Percentiles rank a stretch among this genome's conserved stretches.
phyloP scores from a whole-genome alignment of 352 stramenopile species.

The Phytophthora sojae region DNA sequence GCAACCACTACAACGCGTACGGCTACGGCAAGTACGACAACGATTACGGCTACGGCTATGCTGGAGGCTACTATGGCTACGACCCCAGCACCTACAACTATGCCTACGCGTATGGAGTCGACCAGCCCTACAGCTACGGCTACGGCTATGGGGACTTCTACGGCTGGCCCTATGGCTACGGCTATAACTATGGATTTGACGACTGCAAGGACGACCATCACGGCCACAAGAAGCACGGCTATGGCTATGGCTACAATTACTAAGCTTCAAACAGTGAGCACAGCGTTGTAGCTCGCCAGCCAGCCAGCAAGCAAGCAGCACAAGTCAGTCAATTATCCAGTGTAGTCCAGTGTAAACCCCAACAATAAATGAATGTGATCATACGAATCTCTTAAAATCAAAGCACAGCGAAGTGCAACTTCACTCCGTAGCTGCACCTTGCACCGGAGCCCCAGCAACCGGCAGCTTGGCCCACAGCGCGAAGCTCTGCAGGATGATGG shows the following conservation, averaged over 20 bases:
- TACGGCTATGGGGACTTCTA: background rate
- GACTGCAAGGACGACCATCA: constrained; percentile 2
- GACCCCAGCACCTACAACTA: constrained; percentile 7
- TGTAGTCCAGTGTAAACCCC: background rate
- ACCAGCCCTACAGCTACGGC: constrained; percentile 4
- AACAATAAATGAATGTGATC: background rate
- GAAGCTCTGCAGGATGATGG: constrained; percentile 95
- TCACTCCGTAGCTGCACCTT: background rate
- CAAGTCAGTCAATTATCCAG: background rate
- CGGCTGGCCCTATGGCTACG: background rate
- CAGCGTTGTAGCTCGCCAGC: background rate
- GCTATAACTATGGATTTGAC: background rate
- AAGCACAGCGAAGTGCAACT: background rate
- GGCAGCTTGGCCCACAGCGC: constrained; percentile 70
- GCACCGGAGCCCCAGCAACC: constrained; percentile 7
- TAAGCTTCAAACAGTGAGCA: background rate
- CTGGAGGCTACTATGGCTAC: constrained; percentile 2
- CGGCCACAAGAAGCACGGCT: constrained; percentile 1
- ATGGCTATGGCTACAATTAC: background rate
- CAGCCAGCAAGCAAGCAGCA: background rate
- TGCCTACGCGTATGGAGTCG: constrained; percentile 1
- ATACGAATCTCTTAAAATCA: background rate
- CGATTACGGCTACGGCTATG: constrained; percentile 6
- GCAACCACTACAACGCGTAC: background rate
- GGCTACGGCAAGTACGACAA: constrained; percentile 4